Evolutionary conservation across 352 stramenopile genomes (phyloP), one percentile per base, ranked within the genome.

Genomic region (Thalassiosira hispida): DNA sequence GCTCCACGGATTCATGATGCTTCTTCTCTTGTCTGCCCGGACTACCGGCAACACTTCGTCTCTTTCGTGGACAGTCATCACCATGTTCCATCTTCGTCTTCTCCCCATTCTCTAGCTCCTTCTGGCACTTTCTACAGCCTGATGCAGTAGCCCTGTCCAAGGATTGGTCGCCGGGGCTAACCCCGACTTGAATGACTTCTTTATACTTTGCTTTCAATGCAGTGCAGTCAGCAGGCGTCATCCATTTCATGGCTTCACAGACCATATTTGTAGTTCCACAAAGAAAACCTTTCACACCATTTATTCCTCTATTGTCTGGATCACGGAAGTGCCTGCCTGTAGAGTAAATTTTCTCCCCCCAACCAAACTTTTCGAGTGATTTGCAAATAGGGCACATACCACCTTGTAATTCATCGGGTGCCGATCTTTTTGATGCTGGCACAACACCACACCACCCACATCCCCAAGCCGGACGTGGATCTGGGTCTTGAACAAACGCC

Each of bases 381-480:
- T 59, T n/a, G 31, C 62, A 71, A 11, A 16, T 46, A n/a, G 42
- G 18, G 27, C 62, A 71, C 1, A 7, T 0, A 59, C 25, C 23
- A 12, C 44, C 33, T 52, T 12, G 16, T 20, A 47, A 52, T 42
- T 31, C 4, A 22, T 64, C 16, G 7, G 18, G 9, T 55, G 23
- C 25, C 18, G 20, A 25, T 4, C 29, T 18, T 20, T 20, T n/a
- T 11, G n/a, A 55, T 0, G 49, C 25, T 27, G 16, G 25, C 46
- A 2, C 22, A 35, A 25, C 46, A n/a, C 46, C 61, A 31, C 61
- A 70, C 61, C 61, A 70, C 49, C 23, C 35, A 40, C 61, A 70
- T n/a, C 42, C 46, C 20, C 12, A 42, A 44, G 49, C 38, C 23
- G 61, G 61, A 1, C 61, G 61, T 11, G 27, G 44, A 49, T 70